Conservation (phyloP, 2,329 filamentous ascomycete species). For the Talaromyces sp. region DNA sequence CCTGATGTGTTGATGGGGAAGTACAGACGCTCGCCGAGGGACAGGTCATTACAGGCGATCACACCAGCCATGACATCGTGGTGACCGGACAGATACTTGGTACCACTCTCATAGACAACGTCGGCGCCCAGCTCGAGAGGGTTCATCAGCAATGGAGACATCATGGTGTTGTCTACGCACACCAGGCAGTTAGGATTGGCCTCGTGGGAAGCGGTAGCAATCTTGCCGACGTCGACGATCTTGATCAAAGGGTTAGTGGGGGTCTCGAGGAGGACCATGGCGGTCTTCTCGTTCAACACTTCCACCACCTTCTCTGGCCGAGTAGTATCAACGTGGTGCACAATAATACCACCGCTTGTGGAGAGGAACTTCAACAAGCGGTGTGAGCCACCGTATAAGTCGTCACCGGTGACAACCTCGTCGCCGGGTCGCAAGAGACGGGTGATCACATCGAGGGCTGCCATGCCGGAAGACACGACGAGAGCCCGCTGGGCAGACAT, state of each 20-base stretch:
- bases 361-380: constrained; percentile 89
- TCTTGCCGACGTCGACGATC: constrained; percentile 85
- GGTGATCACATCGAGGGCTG: constrained; percentile 93
- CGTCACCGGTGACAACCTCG: constrained; percentile 95
- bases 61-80: constrained; percentile 99
- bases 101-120: constrained; percentile 95
- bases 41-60: constrained; percentile 81
- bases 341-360: constrained; percentile 84
- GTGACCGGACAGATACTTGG: constrained; percentile 96
- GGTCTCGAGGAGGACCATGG: constrained; percentile 94
- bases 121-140: constrained; percentile 93
- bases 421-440: constrained; percentile 87
- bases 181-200: constrained; percentile 79
- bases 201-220: constrained; percentile 75
- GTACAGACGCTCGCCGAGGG: constrained; percentile 84
- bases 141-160: constrained; percentile 91
- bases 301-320: constrained; percentile 68
- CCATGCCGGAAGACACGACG: constrained; percentile 96
- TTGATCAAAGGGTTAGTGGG: constrained; percentile 98
- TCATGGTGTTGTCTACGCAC: constrained; percentile 97
- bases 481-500: constrained; percentile 93
- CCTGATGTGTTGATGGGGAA: constrained; percentile 97
- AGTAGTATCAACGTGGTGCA: constrained; percentile 96
- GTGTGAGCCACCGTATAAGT: constrained; percentile 95
- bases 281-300: constrained; percentile 76